phyloP scores from a whole-genome alignment of 2,329 filamentous ascomycete species.

The Fusarium sp. region DNA sequence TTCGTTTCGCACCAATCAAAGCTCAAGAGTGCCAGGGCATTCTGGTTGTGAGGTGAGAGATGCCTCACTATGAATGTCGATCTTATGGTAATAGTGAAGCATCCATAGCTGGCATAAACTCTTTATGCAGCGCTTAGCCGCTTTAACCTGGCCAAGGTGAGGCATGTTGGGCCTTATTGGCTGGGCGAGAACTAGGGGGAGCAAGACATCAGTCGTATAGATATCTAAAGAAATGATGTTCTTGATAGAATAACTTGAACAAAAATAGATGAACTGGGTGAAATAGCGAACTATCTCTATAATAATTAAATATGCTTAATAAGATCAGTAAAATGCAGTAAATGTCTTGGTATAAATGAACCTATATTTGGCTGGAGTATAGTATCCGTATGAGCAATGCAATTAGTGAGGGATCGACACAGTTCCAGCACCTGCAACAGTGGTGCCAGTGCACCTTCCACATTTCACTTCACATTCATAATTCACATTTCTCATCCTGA shows the following conservation, averaged over 20 bases:
- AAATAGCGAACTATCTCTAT: too few relatives aligned
- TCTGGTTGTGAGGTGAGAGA: conserved; percentile 29
- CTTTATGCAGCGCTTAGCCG: conserved; percentile 38
- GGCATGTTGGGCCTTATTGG: conserved; percentile 39
- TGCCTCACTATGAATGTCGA: conserved; percentile 41
- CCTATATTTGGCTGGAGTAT: neutral
- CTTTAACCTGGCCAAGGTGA: conserved; percentile 38
- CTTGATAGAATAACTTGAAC: too few relatives aligned
- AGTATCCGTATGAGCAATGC: conserved; percentile 19
- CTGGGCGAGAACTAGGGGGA: neutral
- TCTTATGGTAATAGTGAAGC: conserved; percentile 44
- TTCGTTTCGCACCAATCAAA: conserved; percentile 31
- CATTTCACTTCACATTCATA: conserved; percentile 20
- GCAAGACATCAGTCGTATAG: too few relatives aligned
- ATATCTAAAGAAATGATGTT: too few relatives aligned
- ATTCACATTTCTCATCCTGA: conserved; percentile 34
- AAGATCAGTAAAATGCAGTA: too few relatives aligned
- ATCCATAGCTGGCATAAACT: conserved; percentile 46
- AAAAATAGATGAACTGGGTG: too few relatives aligned
- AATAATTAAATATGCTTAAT: too few relatives aligned
- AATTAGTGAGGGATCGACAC: conserved; percentile 47
- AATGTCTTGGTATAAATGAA: too few relatives aligned
- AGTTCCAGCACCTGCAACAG: conserved; percentile 44
- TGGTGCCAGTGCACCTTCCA: conserved; percentile 47
- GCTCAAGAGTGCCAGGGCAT: conserved; percentile 24